Conservation (phyloP, 768 basidiomycete species). For the Boletus subcaerulescens region DNA sequence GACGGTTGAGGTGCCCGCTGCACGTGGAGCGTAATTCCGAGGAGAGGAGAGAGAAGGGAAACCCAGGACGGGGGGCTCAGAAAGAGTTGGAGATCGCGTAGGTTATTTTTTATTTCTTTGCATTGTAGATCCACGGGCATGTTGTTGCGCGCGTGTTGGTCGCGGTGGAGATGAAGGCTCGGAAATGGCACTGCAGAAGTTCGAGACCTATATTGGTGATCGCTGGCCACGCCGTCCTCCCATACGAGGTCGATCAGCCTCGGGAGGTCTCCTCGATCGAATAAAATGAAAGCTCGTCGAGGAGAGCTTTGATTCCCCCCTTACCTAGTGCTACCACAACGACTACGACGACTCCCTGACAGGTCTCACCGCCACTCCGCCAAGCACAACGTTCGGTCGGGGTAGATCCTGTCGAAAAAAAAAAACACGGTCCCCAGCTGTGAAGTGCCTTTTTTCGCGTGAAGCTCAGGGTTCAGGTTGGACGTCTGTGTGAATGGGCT, state of each 20-base stretch:
- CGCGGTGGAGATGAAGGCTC: slow-evolving; percentile 5
- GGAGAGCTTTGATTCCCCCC: no score
- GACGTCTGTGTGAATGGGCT: slow-evolving; percentile 27
- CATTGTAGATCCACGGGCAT: slow-evolving; percentile 8
- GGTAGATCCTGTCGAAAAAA: no score
- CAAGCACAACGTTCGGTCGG: no score
- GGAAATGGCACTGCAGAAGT: slow-evolving; percentile 7
- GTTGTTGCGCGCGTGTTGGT: slow-evolving; percentile 8
- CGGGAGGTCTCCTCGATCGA: not conserved
- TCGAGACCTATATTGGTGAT: not conserved
- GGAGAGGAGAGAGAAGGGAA: not conserved
- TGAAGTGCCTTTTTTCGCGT: slow-evolving; percentile 3
- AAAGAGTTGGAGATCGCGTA: no score
- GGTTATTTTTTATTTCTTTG: not conserved
- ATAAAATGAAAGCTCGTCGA: no score
- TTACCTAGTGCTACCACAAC: no score
- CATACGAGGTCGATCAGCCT: slow-evolving; percentile 4
- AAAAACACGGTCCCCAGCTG: no score
- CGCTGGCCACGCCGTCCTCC: not conserved
- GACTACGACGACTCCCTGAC: no score
- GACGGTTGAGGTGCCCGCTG: no score
- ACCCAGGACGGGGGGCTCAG: not conserved
- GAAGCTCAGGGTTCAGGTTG: slow-evolving; percentile 16
- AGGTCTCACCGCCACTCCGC: no score
- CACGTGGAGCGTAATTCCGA: not conserved